Base-by-base conservation (phyloP, 1,139 yeast genomes). In the Taphrina flavorubra region DNA sequence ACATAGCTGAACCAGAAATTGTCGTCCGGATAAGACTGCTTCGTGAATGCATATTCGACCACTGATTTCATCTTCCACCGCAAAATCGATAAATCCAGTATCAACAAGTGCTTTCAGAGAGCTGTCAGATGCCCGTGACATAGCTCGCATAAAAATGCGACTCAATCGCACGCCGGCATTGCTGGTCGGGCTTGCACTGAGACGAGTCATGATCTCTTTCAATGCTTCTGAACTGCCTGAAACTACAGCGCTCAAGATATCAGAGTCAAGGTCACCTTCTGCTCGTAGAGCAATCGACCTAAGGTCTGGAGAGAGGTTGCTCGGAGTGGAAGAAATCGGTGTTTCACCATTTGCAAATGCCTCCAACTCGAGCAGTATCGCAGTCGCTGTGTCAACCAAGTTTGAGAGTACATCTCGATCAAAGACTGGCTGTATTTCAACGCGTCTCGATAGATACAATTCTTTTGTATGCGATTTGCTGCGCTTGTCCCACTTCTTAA, bases 401-500 rank as follows among this genome's bases (percentile, higher is more conserved):
- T 87, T 88, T 60, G 95, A 89, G 67, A 92, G 88, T 74, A 90
- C 95, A 72, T 89, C 89, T 72, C 96, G 86, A 76, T 95, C 96
- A 80, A 94, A 94, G 14, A 92, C 96, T 0, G 99, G 99, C 77
- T 94, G 99, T 1, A 94, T 97, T 72, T 91, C 91, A 11, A 94
- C 97, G 0, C 97, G 97, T 0, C 97, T 87, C 64, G 91, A 87
- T 58, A 94, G 83, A 77, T 92, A 94, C 67, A 94, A 82, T 77
- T 94, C 99, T 76, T 92, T 92, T 10, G 97, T 92, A 74, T 91
- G 96, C 1, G 97, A 90, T 75, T 92, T 92, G 20, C 97, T 91
- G 71, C 98, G 83, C 78, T 94, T 94, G 78, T 94, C 99, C 99
- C 99, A 94, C 80, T 94, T 94, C 77, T 94, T 94, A 74, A 94